Conservation (phyloP, 257 asterid species). For the Nicotiana noctiflora region DNA sequence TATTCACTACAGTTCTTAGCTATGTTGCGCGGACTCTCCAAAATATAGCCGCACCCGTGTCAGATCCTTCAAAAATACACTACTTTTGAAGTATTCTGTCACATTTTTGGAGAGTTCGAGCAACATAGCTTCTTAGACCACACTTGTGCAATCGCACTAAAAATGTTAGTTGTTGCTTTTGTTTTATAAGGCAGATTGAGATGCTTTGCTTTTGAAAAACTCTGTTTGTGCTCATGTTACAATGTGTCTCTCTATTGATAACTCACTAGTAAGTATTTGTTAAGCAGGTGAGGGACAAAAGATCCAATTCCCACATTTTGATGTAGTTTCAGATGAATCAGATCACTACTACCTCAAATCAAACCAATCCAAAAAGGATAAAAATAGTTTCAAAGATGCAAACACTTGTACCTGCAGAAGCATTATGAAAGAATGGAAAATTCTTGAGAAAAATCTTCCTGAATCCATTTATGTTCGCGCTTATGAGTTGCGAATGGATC, state of each 20-base stretch:
- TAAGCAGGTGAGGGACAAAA: constrained; percentile 12
- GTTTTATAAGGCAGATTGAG: too few relatives aligned
- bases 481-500: constrained; percentile 44
- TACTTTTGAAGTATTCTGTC: too few relatives aligned
- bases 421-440: constrained; percentile 57
- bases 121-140: too few relatives aligned
- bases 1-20: too few relatives aligned
- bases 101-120: too few relatives aligned
- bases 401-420: background rate
- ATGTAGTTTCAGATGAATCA: constrained; percentile 24
- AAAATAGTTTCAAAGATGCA: constrained; percentile 7
- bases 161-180: too few relatives aligned
- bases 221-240: background rate
- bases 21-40: too few relatives aligned
- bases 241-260: background rate
- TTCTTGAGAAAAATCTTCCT: constrained; percentile 41
- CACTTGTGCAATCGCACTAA: too few relatives aligned
- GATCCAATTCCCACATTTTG: constrained; percentile 31
- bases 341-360: constrained; percentile 28
- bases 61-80: too few relatives aligned
- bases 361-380: background rate
- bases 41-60: too few relatives aligned
- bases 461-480: constrained; percentile 45
- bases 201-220: background rate
- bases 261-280: background rate